Evolutionary conservation across 1,284 basidiomycete genomes (phyloP).

Genomic region (Leccinum solheimii): DNA sequence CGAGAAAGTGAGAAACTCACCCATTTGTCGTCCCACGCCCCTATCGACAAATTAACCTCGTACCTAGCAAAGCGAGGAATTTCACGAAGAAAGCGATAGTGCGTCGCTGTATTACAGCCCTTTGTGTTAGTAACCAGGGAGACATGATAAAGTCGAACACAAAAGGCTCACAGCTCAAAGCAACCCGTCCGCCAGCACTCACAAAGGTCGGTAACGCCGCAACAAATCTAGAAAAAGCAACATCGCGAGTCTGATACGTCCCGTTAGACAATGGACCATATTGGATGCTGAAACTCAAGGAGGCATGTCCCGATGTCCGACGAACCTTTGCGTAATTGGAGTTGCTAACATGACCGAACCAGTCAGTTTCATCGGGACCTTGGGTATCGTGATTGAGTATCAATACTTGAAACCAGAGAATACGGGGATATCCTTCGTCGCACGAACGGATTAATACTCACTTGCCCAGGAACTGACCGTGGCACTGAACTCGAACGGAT

Average conservation of each 20-base stretch:
- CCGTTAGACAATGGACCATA: neutral
- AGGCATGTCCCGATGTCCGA: neutral
- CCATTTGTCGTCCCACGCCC: slow-evolving; percentile 85
- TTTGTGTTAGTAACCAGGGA: neutral
- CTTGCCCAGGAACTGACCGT: slow-evolving; percentile 55
- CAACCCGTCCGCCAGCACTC: slow-evolving; percentile 63
- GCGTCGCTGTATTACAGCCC: slow-evolving; percentile 48
- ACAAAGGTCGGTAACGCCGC: slow-evolving; percentile 62
- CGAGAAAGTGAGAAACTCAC: slow-evolving; percentile 40
- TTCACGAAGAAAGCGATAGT: slow-evolving; percentile 74
- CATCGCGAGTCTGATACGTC: slow-evolving; percentile 39
- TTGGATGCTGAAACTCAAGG: neutral
- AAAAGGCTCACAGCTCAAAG: slow-evolving; percentile 54
- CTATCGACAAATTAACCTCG: slow-evolving; percentile 64
- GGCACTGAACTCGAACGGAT: slow-evolving; percentile 50
- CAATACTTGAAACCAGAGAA: neutral
- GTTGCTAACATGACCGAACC: slow-evolving; percentile 68
- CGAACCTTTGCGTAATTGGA: slow-evolving; percentile 69
- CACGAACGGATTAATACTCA: slow-evolving; percentile 35
- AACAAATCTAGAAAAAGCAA: slow-evolving; percentile 43
- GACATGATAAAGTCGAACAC: neutral
- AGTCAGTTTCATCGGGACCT: slow-evolving; percentile 71
- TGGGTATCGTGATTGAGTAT: slow-evolving; percentile 1
- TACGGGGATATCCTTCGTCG: neutral
- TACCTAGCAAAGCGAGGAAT: slow-evolving; percentile 73